A percentile compares a stretch with the other conserved stretches of the same genome.
Evolutionary conservation across 1,284 basidiomycete genomes (phyloP).

Genomic region (Apiotrichum veenhuisii): DNA sequence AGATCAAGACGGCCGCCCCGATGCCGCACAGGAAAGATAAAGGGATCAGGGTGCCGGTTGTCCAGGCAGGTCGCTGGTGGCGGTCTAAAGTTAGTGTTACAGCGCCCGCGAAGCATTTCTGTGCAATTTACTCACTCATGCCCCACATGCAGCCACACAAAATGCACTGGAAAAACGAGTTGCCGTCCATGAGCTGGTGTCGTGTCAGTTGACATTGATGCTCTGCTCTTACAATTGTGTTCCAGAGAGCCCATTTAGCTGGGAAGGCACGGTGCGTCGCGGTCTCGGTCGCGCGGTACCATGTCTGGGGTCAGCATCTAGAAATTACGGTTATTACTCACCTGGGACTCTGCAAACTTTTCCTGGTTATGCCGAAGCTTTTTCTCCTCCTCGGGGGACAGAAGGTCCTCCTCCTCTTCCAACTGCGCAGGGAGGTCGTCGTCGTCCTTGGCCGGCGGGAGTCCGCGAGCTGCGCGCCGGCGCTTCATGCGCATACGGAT

Average conservation of each 20-base stretch:
- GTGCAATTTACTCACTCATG: slow-evolving; percentile 49
- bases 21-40: slow-evolving; percentile 76
- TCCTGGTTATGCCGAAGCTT: slow-evolving; percentile 60
- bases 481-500: slow-evolving; percentile 61
- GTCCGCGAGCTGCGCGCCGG: slow-evolving; percentile 59
- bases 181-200: slow-evolving; percentile 62
- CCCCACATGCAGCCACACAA: slow-evolving; percentile 80
- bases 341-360: slow-evolving; percentile 45
- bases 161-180: slow-evolving; percentile 73
- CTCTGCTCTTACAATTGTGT: slow-evolving; percentile 37
- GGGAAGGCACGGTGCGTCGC: slow-evolving; percentile 80
- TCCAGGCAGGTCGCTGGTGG: slow-evolving; percentile 52
- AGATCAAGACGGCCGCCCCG: slow-evolving; percentile 70
- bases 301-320: slow-evolving; percentile 58
- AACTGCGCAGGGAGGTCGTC: slow-evolving; percentile 61
- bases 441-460: slow-evolving; percentile 65
- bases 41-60: slow-evolving; percentile 67
- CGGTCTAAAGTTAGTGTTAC: slow-evolving; percentile 24
- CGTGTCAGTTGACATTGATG: slow-evolving; percentile 4
- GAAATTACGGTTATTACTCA: slow-evolving; percentile 8
- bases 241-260: slow-evolving; percentile 58
- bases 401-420: slow-evolving; percentile 56
- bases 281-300: slow-evolving; percentile 83
- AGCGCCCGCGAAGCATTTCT: neutral
- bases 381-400: slow-evolving; percentile 67